These are phyloP conservation scores for Trametes maxima DNA, from an alignment of 768 basidiomycete species.

Conservation along the genomic window DNA sequence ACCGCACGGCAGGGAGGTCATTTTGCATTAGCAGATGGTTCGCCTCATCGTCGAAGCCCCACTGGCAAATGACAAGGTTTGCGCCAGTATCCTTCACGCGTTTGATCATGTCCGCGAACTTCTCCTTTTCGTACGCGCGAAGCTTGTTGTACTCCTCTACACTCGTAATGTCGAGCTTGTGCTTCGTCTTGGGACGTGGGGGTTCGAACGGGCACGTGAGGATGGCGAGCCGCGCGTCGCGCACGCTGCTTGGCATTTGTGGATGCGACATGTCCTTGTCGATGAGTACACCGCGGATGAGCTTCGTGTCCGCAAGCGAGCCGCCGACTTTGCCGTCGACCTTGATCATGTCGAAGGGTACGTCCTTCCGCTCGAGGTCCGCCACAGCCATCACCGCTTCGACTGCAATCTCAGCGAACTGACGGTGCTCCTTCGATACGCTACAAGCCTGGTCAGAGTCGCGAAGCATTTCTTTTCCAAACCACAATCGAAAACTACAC, in stretches of 20 bases:
- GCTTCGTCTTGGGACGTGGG: conserved; percentile 98
- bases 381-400: conserved; percentile 96
- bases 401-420: conserved; percentile 97
- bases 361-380: conserved; percentile 92
- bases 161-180: conserved; percentile 94
- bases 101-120: conserved; percentile 97
- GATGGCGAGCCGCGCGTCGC: conserved; percentile 92
- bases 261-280: conserved; percentile 99
- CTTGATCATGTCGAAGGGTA: conserved; percentile 98
- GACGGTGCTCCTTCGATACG: conserved; percentile 93
- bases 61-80: conserved; percentile 98
- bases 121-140: conserved; percentile 92
- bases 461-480: neutral
- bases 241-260: conserved; percentile 90
- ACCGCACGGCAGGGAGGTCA: conserved; percentile 93
- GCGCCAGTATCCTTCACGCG: conserved; percentile 95
- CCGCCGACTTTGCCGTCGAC: conserved; percentile 99
- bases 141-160: conserved; percentile 98
- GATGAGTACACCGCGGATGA: conserved; percentile 96
- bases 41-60: conserved; percentile 99
- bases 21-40: conserved; percentile 99
- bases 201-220: conserved; percentile 99
- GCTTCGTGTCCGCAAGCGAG: conserved; percentile 89
- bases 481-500: neutral
- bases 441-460: conserved; percentile 43